Evolutionary conservation across 2,329 filamentous ascomycete genomes (phyloP), one percentile per base, ranked within the genome.

Genomic region (Trichophyton rubrum): DNA sequence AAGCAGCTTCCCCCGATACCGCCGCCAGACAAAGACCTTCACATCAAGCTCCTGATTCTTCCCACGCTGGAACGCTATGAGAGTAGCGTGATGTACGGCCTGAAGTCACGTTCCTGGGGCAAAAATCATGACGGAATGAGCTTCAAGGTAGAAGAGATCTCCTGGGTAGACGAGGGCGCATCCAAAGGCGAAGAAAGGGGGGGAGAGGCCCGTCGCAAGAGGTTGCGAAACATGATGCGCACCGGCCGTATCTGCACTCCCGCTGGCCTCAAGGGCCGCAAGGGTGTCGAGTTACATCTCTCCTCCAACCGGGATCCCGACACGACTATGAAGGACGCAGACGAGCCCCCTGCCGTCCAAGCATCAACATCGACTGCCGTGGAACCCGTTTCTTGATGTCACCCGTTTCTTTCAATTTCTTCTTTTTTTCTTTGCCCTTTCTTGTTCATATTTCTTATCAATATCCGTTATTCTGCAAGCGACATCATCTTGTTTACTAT

Each of bases 31-130:
- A 85, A 86, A 66, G 93, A 97, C 70, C 76, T 95, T 47, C 89
- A 97, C 66, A 87, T 99, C 65, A 95, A 89, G 15, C 73, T 97
- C 0, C 77, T 96, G 11, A 85, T 99, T 11, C 79, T 97, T 0
- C 93, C 92, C 0, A 80, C 83, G 0, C 77, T 99, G 2, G 81
- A 89, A 64, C 84, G 84, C 63, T 99, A 97, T 70, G 78, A 83
- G 0, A 83, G 85, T 4, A 87, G 84, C 0, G 87, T 87, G 0
- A 82, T 89, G 49, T 90, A 88, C 68, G 92, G 92, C 2, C 82
- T 99, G 61, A 85, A 85, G 66, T 95, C 89, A 65, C 84, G 90
- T 30, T 84, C 87, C 62, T 96, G 90, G 79, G 87, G 84, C 5
- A 82, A 80, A 24, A 79, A 79, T 13, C 90, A 96, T 69, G 90